Evolutionary conservation across 768 basidiomycete genomes (phyloP), one percentile per base, ranked within the genome.

Genomic region (Amyloporia xantha): DNA sequence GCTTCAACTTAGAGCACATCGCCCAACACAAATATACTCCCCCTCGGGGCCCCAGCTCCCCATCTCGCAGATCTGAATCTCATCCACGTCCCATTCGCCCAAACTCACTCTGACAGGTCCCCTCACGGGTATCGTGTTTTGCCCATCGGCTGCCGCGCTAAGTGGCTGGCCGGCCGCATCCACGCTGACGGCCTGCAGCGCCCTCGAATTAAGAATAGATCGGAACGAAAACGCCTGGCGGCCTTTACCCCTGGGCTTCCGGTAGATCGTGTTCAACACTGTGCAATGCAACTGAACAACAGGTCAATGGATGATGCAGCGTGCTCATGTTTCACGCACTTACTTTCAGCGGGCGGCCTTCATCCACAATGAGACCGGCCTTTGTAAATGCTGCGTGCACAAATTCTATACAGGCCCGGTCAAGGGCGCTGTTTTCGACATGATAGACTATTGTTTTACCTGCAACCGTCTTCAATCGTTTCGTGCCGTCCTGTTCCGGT

Each of bases 31-130:
- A 15, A 80, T 71, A 56, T 86, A 88, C 59, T 79, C 82, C 12
- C 78, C 81, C 51, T 82, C 72, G 0, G 69, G 69, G 0, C 78
- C 82, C 54, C 72, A 73, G 54, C 84, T 84, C 0, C 85, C 82
- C 85, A 87, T 85, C 38, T 72, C 68, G 67, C 84, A 87, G 26
- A 87, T 68, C 59, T 86, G 78, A 10, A 86, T 64, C 53, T 80
- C 76, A 26, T 71, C 61, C 6, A 84, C 74, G 1, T 57, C 43
- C 69, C 78, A 84, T 1, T 65, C 56, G 0, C 85, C 84, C 19
- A 86, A 68, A 28, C 77, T 55, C 20, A 80, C 70, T 3, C 50
- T 44, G 38, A 67, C 58, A 15, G 61, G 69, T 35, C 55, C 49
- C 23, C 28, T 48, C 38, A 19, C n/a, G 13, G 10, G 11, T 20